A percentile compares a stretch with the other conserved stretches of the same genome.
phyloP scores from a whole-genome alignment of 139 green algal genomes.

The Volvox africanus region DNA sequence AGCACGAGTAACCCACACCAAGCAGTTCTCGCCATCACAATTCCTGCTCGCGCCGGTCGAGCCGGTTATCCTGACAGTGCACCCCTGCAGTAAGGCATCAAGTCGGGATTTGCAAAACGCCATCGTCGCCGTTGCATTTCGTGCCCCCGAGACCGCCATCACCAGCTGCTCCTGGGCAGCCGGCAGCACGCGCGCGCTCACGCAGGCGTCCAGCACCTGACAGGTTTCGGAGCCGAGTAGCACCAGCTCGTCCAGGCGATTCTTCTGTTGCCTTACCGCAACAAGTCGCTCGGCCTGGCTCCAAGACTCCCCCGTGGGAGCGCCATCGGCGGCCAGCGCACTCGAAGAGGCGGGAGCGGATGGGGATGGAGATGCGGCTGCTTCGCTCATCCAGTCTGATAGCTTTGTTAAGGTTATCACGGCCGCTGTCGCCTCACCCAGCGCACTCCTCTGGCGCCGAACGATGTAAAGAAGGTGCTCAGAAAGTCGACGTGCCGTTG shows the following conservation, averaged over 20 bases:
- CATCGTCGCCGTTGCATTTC: not conserved
- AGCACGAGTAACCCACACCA: constrained; percentile 2
- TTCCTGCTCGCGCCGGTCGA: not conserved
- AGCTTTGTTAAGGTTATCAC: constrained; percentile 40
- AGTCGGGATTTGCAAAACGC: constrained; percentile 18
- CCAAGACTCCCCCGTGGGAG: too few relatives aligned
- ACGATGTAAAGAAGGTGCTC: constrained; percentile 87
- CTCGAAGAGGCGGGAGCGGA: too few relatives aligned
- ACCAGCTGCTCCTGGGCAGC: constrained; percentile 1
- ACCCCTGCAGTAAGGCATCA: constrained; percentile 8
- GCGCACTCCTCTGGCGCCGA: constrained; percentile 71
- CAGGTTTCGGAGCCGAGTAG: constrained; percentile 49
- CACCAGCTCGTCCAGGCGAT: constrained; percentile 52
- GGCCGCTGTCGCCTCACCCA: constrained; percentile 50
- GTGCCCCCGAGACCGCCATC: not conserved
- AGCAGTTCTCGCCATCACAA: not conserved
- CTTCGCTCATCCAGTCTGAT: constrained; percentile 43
- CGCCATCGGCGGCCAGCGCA: not conserved
- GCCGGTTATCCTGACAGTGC: not conserved
- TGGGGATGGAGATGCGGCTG: not conserved
- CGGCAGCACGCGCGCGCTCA: constrained; percentile 34
- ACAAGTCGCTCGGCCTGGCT: not conserved
- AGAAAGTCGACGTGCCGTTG: constrained; percentile 58
- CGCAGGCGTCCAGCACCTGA: constrained; percentile 62
- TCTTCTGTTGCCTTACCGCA: constrained; percentile 21